Conservation (phyloP, 768 basidiomycete genomes). For the Antrodiella citrinella region DNA sequence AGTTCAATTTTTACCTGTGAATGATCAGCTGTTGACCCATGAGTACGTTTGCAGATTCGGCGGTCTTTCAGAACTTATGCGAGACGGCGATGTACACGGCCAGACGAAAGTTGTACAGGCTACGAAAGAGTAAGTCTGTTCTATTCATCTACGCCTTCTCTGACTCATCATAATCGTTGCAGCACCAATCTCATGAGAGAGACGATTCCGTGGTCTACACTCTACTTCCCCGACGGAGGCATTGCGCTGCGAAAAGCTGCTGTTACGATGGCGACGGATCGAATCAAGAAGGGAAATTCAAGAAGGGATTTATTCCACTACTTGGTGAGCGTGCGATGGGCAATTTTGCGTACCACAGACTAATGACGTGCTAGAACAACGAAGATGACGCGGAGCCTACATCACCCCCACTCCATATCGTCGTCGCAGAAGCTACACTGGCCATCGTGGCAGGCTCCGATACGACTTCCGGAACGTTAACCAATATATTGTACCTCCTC, state of each 20-base stretch:
- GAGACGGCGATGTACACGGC: constrained; percentile 28
- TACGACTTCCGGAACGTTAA: constrained; percentile 32
- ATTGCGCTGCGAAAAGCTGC: background rate
- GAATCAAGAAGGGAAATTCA: background rate
- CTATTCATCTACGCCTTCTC: too few relatives aligned
- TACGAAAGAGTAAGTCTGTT: constrained; percentile 38
- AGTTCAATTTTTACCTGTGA: too few relatives aligned
- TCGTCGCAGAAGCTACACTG: constrained; percentile 33
- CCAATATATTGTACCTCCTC: constrained; percentile 31
- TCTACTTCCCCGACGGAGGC: constrained; percentile 4
- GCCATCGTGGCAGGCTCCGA: constrained; percentile 39
- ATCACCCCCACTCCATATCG: constrained; percentile 27
- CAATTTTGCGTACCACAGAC: too few relatives aligned
- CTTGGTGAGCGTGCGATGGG: too few relatives aligned
- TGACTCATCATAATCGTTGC: too few relatives aligned
- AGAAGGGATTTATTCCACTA: constrained; percentile 37
- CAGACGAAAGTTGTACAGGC: constrained; percentile 37
- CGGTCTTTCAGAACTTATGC: constrained; percentile 32
- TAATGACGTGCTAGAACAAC: constrained; percentile 31
- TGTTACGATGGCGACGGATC: too few relatives aligned
- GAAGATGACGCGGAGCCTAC: constrained; percentile 30
- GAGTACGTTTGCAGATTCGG: constrained; percentile 35
- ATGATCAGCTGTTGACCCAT: too few relatives aligned
- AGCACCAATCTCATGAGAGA: too few relatives aligned
- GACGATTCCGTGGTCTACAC: constrained; percentile 10